These are phyloP conservation scores for Peronospora tabacina DNA, from an alignment of 352 stramenopile species.

Conservation along the genomic window DNA sequence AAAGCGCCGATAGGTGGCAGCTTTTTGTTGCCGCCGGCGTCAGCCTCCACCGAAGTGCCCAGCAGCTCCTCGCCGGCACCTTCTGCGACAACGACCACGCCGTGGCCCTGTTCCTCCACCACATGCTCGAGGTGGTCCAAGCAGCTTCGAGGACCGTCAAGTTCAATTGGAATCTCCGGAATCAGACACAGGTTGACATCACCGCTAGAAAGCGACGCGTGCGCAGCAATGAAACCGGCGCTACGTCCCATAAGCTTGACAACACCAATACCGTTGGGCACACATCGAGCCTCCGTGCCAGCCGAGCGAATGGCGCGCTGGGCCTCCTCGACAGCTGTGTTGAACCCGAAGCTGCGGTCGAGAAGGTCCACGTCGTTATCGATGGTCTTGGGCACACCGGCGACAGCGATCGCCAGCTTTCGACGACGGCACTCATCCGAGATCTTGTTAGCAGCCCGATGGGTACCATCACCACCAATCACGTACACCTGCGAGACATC, in stretches of 20 bases:
- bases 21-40: conserved; percentile 93
- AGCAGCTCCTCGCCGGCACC: conserved; percentile 94
- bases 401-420: conserved; percentile 89
- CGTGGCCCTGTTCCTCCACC: conserved; percentile 93
- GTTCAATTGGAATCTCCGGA: conserved; percentile 94
- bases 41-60: conserved; percentile 83
- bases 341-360: conserved; percentile 97
- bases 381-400: conserved; percentile 98
- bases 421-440: conserved; percentile 62
- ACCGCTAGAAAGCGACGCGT: conserved; percentile 93
- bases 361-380: conserved; percentile 99
- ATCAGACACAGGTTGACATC: conserved; percentile 98
- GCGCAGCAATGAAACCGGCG: conserved; percentile 94
- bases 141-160: conserved; percentile 88
- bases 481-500: conserved; percentile 94
- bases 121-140: conserved; percentile 87
- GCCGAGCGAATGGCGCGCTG: conserved; percentile 89
- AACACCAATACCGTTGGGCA: conserved; percentile 96
- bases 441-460: conserved; percentile 92
- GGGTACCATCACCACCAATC: conserved; percentile 96
- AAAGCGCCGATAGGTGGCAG: conserved; percentile 94
- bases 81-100: conserved; percentile 96
- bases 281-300: conserved; percentile 91
- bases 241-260: conserved; percentile 99
- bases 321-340: conserved; percentile 94